These are phyloP conservation scores for Diutina neorugosa DNA, from an alignment of 1,139 yeast species.

Conservation along the genomic window DNA sequence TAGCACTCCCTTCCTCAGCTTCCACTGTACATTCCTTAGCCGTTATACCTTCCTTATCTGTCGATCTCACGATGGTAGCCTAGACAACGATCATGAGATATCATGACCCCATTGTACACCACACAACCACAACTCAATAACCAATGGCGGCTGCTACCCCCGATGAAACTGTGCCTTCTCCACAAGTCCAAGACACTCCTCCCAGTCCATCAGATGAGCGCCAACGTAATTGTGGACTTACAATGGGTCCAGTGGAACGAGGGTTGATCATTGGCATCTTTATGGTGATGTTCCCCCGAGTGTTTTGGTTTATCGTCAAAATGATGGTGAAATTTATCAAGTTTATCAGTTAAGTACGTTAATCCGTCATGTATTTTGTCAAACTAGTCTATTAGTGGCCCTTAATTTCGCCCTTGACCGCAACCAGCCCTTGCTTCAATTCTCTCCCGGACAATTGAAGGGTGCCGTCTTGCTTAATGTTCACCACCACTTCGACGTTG, in stretches of 20 bases:
- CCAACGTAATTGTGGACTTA: background rate
- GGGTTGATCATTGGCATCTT: background rate
- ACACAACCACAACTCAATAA: no score
- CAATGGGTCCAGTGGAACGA: background rate
- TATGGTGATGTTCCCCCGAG: background rate
- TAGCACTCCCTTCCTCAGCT: no score
- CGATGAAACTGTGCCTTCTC: no score
- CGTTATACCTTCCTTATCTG: no score
- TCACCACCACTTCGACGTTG: slow-evolving; percentile 67
- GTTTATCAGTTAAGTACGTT: background rate
- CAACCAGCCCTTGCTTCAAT: slow-evolving; percentile 52
- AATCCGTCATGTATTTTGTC: background rate
- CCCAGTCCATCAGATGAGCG: no score
- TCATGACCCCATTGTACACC: no score
- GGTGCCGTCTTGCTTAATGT: slow-evolving; percentile 75
- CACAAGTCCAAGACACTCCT: no score
- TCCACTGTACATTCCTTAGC: no score
- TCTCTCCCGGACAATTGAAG: slow-evolving; percentile 80
- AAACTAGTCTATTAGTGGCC: background rate
- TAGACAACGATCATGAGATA: no score
- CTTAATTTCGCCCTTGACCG: slow-evolving; percentile 37
- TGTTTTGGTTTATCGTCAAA: background rate
- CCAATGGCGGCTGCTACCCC: no score
- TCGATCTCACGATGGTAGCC: no score
- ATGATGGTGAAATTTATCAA: background rate